These are phyloP conservation scores for Gracilaria gracilis DNA, from an alignment of 23 red algal species.

Conservation along the genomic window DNA sequence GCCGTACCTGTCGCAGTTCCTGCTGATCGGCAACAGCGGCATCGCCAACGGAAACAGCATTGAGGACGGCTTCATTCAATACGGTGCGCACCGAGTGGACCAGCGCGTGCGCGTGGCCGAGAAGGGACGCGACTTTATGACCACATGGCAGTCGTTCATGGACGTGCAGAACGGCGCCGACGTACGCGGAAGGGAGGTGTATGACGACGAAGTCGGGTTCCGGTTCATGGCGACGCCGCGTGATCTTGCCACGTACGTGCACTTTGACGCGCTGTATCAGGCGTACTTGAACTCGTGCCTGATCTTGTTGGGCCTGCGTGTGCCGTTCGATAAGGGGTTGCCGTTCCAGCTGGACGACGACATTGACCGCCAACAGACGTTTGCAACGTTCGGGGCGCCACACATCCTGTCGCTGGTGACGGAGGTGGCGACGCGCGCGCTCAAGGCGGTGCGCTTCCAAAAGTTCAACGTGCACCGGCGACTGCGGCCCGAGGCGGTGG, in stretches of 20 bases:
- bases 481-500: conserved; percentile 65
- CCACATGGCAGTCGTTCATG: conserved; percentile 37
- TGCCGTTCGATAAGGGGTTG: conserved; percentile 69
- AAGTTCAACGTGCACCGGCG: conserved; percentile 75
- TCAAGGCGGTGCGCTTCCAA: conserved; percentile 81
- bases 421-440: conserved; percentile 76
- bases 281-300: conserved; percentile 79
- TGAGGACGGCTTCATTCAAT: conserved; percentile 45
- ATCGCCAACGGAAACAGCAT: not conserved
- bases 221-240: conserved; percentile 72
- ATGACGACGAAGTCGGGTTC: not conserved
- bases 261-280: conserved; percentile 80
- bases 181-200: conserved; percentile 10
- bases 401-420: conserved; percentile 77
- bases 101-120: conserved; percentile 45
- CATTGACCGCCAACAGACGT: conserved; percentile 53
- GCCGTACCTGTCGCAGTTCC: conserved; percentile 78
- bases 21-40: conserved; percentile 52
- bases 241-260: conserved; percentile 74
- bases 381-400: conserved; percentile 65
- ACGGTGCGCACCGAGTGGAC: conserved; percentile 59
- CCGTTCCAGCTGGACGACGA: conserved; percentile 47
- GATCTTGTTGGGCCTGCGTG: conserved; percentile 34
- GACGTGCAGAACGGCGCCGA: conserved; percentile 83
- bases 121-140: conserved; percentile 60